Conservation (phyloP, 495 filamentous ascomycete genomes). For the Oidiodendron maius region DNA sequence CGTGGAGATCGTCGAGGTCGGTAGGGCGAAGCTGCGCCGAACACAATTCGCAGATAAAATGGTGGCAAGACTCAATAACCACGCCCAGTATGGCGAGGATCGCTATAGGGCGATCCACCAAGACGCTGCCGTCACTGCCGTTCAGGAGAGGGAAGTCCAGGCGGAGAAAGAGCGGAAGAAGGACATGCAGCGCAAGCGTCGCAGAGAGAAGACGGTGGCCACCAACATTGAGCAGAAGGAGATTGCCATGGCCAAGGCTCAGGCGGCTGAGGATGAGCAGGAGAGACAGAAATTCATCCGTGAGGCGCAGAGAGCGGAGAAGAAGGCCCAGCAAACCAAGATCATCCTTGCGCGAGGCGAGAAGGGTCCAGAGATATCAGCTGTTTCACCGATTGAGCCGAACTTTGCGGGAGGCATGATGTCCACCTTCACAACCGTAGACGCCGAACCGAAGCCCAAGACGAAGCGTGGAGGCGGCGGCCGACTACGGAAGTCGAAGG, state of each 20-base stretch:
- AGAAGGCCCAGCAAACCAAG: conserved; percentile 81
- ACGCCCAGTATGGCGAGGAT: conserved; percentile 42
- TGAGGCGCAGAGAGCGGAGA: conserved; percentile 78
- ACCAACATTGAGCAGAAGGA: conserved; percentile 79
- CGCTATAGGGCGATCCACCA: conserved; percentile 42
- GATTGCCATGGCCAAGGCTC: conserved; percentile 70
- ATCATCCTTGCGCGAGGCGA: conserved; percentile 78
- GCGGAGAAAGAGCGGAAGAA: conserved; percentile 99
- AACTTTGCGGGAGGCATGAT: conserved; percentile 87
- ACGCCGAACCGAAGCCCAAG: conserved; percentile 55
- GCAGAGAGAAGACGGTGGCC: conserved; percentile 92
- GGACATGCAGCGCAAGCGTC: conserved; percentile 95
- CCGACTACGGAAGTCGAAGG: conserved; percentile 82
- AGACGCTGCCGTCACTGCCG: conserved; percentile 70
- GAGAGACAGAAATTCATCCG: conserved; percentile 71
- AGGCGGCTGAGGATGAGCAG: conserved; percentile 65
- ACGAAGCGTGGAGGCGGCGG: conserved; percentile 64
- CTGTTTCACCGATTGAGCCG: conserved; percentile 66
- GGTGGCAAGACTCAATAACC: conserved; percentile 33
- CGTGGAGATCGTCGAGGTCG: conserved; percentile 48
- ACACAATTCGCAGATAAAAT: conserved; percentile 26
- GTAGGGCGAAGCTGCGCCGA: conserved; percentile 52
- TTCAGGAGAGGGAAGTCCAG: conserved; percentile 81
- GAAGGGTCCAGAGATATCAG: conserved; percentile 71
- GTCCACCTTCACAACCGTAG: conserved; percentile 68